phyloP scores from a whole-genome alignment of 2,329 filamentous ascomycete species.

The Cladosporium sp. region DNA sequence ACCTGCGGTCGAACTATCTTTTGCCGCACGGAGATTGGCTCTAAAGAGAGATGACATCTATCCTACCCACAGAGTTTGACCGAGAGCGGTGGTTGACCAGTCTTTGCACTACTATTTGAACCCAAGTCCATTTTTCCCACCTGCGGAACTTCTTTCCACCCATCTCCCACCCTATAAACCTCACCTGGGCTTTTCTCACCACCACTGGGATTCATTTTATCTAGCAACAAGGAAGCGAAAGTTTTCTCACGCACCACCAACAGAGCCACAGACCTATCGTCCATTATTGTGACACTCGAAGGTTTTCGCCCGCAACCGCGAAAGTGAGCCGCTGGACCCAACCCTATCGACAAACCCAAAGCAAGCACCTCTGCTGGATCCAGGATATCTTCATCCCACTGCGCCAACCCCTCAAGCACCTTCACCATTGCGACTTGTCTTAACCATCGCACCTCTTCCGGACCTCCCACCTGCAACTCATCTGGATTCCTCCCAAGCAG shows the following conservation, averaged over 20 bases:
- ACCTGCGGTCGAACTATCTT: not conserved
- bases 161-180: not conserved
- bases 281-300: conserved; percentile 7
- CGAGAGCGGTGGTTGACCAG: not conserved
- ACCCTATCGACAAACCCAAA: not conserved
- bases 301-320: not conserved
- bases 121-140: not conserved
- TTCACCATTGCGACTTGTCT: conserved; percentile 2
- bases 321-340: conserved; percentile 5
- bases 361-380: conserved; percentile 2
- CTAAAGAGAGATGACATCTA: not conserved
- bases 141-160: not conserved
- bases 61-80: not conserved
- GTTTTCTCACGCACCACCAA: not conserved
- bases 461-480: not conserved
- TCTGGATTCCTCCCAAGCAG: conserved; percentile 4
- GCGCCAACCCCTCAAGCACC: conserved; percentile 10
- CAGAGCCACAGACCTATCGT: conserved; percentile 10
- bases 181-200: not conserved
- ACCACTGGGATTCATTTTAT: conserved; percentile 1
- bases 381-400: not conserved
- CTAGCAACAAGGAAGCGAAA: conserved; percentile 12
- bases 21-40: not conserved
- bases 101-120: not conserved
- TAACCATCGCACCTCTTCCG: conserved; percentile 2